phyloP scores from a whole-genome alignment of 345 rosid genomes.

The Syzygium jambos region DNA sequence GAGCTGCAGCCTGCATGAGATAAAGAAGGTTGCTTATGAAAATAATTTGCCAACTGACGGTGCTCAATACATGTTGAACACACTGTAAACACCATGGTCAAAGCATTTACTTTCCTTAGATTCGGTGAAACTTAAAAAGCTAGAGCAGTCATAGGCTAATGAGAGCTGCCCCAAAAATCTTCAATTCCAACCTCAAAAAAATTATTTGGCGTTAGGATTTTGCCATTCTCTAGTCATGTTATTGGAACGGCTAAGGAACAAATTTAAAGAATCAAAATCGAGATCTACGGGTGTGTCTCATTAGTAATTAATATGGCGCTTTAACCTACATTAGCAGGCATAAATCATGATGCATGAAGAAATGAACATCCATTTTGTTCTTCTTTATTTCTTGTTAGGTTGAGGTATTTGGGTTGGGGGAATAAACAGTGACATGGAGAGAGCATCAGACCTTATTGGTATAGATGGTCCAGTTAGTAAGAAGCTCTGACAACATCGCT shows the following conservation, averaged over 20 bases:
- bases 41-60: background rate
- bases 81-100: background rate
- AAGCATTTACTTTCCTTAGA: background rate
- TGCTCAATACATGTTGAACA: background rate
- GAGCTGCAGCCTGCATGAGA: slow-evolving; percentile 30
- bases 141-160: background rate
- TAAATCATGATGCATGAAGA: background rate
- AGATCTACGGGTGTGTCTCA: background rate
- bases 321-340: background rate
- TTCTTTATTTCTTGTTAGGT: background rate
- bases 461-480: slow-evolving; percentile 94
- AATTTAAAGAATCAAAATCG: background rate
- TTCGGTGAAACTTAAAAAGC: background rate
- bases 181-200: background rate
- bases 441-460: slow-evolving; percentile 58
- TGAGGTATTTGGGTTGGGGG: background rate
- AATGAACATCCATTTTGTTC: background rate
- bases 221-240: background rate
- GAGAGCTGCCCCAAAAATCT: background rate
- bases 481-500: slow-evolving; percentile 92
- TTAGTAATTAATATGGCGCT: background rate
- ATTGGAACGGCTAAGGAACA: background rate
- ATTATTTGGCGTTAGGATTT: background rate
- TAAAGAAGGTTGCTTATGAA: background rate
- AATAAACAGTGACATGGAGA: background rate